Percentiles rank a stretch among this genome's conserved stretches.
These are phyloP conservation scores for Nitzschia putrida DNA, from an alignment of 108 stramenopile genomes.

Conservation along the genomic window DNA sequence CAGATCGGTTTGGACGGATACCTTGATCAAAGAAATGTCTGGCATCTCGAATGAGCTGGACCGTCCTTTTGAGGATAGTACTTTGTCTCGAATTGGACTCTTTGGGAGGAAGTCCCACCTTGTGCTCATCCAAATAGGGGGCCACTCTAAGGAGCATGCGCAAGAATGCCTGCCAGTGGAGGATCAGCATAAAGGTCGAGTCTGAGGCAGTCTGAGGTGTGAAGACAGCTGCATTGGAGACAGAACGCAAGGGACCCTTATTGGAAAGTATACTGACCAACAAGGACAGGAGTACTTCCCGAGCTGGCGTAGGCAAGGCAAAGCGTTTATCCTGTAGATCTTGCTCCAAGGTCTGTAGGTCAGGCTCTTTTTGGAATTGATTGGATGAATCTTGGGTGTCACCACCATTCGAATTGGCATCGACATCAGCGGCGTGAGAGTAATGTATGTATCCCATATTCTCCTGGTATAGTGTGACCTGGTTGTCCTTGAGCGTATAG, in stretches of 20 bases:
- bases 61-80: constrained; percentile 65
- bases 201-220: constrained; percentile 6
- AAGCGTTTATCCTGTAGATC: constrained; percentile 46
- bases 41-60: constrained; percentile 72
- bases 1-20: constrained; percentile 42
- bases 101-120: constrained; percentile 51
- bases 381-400: constrained; percentile 11
- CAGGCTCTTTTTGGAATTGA: constrained; percentile 15
- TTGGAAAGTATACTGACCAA: constrained; percentile 67
- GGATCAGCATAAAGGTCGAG: constrained; percentile 55
- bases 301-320: constrained; percentile 76
- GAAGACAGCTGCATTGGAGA: constrained; percentile 72
- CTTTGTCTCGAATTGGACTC: constrained; percentile 58
- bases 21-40: constrained; percentile 85
- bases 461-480: constrained; percentile 54
- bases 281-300: constrained; percentile 68
- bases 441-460: constrained; percentile 54
- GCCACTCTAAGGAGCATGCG: constrained; percentile 77
- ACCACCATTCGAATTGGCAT: constrained; percentile 12
- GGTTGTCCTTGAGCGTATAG: constrained; percentile 39
- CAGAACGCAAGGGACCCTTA: constrained; percentile 67
- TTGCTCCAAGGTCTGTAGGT: constrained; percentile 40
- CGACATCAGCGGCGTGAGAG: constrained; percentile 6
- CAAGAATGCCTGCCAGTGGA: constrained; percentile 71
- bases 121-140: constrained; percentile 83